Conservation (phyloP, 345 rosid species). For the Odontarrhena argentea region DNA sequence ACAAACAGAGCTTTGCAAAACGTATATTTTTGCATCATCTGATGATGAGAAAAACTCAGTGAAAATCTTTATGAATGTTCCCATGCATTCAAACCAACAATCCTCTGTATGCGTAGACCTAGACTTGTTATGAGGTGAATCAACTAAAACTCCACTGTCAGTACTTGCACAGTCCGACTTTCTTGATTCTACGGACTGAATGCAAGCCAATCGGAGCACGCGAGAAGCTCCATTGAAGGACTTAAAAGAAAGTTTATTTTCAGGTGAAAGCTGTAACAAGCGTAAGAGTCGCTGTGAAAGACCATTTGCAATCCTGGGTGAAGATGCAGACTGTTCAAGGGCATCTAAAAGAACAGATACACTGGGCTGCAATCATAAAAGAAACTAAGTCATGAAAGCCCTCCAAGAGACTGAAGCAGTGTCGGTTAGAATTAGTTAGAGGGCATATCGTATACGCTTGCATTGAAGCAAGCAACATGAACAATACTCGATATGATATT, state of each 20-base stretch:
- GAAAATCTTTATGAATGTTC: slow-evolving; percentile 62
- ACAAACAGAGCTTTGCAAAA: slow-evolving; percentile 61
- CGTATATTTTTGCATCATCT: slow-evolving; percentile 59
- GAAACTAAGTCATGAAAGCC: not conserved
- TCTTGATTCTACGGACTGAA: slow-evolving; percentile 67
- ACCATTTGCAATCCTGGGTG: slow-evolving; percentile 62
- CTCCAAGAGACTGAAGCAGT: not conserved
- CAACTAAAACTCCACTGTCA: slow-evolving; percentile 35
- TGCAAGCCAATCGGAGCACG: slow-evolving; percentile 73
- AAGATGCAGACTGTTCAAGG: slow-evolving; percentile 77
- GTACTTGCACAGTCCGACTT: slow-evolving; percentile 42
- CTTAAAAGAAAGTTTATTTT: slow-evolving; percentile 71
- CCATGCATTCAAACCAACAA: slow-evolving; percentile 62
- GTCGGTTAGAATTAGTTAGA: no score
- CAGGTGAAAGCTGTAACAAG: slow-evolving; percentile 64
- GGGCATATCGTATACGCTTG: not conserved
- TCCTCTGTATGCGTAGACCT: slow-evolving; percentile 43
- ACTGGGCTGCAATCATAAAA: slow-evolving; percentile 64
- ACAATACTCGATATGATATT: not conserved
- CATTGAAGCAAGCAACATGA: slow-evolving; percentile 6
- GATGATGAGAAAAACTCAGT: slow-evolving; percentile 57
- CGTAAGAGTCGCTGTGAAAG: slow-evolving; percentile 70
- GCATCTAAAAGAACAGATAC: slow-evolving; percentile 79
- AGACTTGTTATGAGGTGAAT: slow-evolving; percentile 40
- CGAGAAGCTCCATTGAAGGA: slow-evolving; percentile 70